Base-by-base conservation (phyloP, 176 grass and related monocot genomes). In the maize (Zea mays) region DNA sequence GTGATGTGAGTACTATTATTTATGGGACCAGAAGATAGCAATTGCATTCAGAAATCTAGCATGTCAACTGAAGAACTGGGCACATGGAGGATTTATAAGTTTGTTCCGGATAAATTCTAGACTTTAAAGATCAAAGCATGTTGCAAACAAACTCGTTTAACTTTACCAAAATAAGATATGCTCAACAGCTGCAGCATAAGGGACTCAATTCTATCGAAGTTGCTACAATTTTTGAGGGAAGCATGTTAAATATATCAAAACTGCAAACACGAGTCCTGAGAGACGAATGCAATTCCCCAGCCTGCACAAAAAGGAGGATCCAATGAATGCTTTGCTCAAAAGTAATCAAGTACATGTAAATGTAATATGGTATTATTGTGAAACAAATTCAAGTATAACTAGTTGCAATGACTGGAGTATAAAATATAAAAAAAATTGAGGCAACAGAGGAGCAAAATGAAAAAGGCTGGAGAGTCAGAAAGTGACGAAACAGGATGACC, bases 1-100 rank as follows among this genome's bases (percentile, higher is more conserved):
- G 2, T 57, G 36, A 47, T 27, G 1, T 27, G 41, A 46, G 61
- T 68, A 83, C 49, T 62, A 75, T 46, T 68, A 57, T 58, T 83
- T 68, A 59, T 42, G 48, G 61, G 39, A 64, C 80, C 40, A 48
- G 27, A 77, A 0, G 62, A n/a, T 17, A 67, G 19, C 42, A 67
- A 54, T 14, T 65, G 10, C 43, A 11, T 52, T 16, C 14, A 38
- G 44, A 62, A 72, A 50, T 49, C 7, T 56, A 27, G 2, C 7
- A 17, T 65, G 50, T 67, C 71, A 67, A 75, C 21, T 67, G 15
- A 47, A 74, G 4, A 56, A 57, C n/a, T 57, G 60, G 47, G 59
- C 70, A 66, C 21, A 75, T 67, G 16, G 4, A 46, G 27, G 34
- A 64, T 64, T 49, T 57, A 66, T 46, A 67, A 45, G 20, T 46